phyloP scores from a whole-genome alignment of 2,329 filamentous ascomycete species.

The Colletotrichum salicis region DNA sequence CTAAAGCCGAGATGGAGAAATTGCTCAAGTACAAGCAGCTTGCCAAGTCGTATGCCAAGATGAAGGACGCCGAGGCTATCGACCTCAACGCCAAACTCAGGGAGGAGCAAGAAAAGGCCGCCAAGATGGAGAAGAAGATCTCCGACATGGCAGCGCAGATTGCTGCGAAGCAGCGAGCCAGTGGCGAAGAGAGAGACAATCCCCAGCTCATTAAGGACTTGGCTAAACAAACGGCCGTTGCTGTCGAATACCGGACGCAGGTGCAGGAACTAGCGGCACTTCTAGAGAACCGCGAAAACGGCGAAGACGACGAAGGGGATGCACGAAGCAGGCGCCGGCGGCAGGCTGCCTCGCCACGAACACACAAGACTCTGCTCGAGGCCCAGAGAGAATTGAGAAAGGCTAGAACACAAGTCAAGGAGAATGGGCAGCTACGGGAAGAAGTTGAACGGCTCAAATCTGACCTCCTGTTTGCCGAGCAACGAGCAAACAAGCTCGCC shows the following conservation, averaged over 20 bases:
- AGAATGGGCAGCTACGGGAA: constrained; percentile 61
- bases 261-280: constrained; percentile 68
- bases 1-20: constrained; percentile 79
- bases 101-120: constrained; percentile 74
- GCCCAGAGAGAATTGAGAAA: constrained; percentile 64
- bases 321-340: constrained; percentile 47
- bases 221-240: constrained; percentile 66
- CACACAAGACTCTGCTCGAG: constrained; percentile 63
- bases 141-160: constrained; percentile 70
- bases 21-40: constrained; percentile 83
- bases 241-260: constrained; percentile 67
- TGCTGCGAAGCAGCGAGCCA: constrained; percentile 46
- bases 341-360: constrained; percentile 58
- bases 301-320: constrained; percentile 47
- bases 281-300: constrained; percentile 53
- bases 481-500: constrained; percentile 51
- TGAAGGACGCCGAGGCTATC: constrained; percentile 78
- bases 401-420: constrained; percentile 63
- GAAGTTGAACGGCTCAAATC: constrained; percentile 64
- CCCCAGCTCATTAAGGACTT: constrained; percentile 63
- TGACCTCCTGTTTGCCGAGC: constrained; percentile 60
- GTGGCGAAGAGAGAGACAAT: constrained; percentile 55
- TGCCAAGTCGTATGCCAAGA: constrained; percentile 80
- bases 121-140: constrained; percentile 71
- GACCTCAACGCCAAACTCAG: constrained; percentile 73